Conservation (phyloP, 1,284 basidiomycete genomes). For the Xerocomus nothofagi region DNA sequence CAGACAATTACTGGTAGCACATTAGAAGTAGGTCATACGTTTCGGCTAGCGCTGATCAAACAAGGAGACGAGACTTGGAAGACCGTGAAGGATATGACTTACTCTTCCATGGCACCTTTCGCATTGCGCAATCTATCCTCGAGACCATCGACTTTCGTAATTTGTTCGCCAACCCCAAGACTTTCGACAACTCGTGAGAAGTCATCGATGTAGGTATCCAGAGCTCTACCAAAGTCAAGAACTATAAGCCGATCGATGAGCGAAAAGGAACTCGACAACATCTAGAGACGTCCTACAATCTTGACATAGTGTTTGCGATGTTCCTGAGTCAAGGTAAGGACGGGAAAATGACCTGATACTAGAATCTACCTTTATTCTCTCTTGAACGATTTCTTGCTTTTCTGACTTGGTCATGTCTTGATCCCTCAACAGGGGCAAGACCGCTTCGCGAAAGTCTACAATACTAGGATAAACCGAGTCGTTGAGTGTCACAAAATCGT, state of each 20-base stretch:
- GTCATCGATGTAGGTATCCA: conserved; percentile 18
- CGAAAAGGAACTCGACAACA: neutral
- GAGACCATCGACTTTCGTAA: conserved; percentile 7
- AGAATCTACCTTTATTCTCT: conserved; percentile 15
- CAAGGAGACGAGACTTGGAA: conserved; percentile 1
- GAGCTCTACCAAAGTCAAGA: conserved; percentile 15
- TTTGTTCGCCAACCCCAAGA: conserved; percentile 7
- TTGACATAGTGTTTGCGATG: conserved; percentile 21
- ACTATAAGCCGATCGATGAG: conserved; percentile 5
- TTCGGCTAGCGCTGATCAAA: conserved; percentile 14
- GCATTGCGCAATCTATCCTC: conserved; percentile 2
- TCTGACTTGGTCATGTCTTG: conserved; percentile 3
- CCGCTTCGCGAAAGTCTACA: conserved; percentile 20
- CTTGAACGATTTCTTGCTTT: conserved; percentile 19
- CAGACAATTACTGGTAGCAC: neutral
- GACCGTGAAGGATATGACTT: neutral
- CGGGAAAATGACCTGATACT: neutral
- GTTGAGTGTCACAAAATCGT: neutral
- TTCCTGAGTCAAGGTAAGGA: conserved; percentile 11
- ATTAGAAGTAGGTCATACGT: conserved; percentile 6
- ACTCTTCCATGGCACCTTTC: conserved; percentile 20
- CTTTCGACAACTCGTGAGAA: conserved; percentile 18
- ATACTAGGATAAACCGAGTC: neutral
- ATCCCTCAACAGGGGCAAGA: conserved; percentile 18
- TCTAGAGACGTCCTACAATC: conserved; percentile 10